phyloP scores from a whole-genome alignment of 2,329 filamentous ascomycete genomes.

The Herpomyces periplanetae region DNA sequence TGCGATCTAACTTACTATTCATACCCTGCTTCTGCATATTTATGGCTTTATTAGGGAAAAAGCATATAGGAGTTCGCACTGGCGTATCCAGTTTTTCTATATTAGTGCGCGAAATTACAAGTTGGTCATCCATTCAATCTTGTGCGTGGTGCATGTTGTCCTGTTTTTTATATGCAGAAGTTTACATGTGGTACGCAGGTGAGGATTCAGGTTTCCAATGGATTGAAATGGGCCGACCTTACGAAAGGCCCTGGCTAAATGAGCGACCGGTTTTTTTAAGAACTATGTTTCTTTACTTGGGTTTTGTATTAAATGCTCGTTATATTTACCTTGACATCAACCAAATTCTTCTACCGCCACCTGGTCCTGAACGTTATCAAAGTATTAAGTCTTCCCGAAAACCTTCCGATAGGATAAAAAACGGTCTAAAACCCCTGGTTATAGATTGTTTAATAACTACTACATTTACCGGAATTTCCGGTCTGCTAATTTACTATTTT shows the following conservation, averaged over 20 bases:
- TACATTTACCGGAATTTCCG: too few species aligned
- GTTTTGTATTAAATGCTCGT: conserved; percentile 21
- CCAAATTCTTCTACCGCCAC: conserved; percentile 19
- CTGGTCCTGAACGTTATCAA: too few species aligned
- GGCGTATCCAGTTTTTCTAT: conserved; percentile 25
- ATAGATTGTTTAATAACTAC: too few species aligned
- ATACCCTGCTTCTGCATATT: conserved; percentile 10
- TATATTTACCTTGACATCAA: conserved; percentile 41
- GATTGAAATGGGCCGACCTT: conserved; percentile 18
- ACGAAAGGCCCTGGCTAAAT: conserved; percentile 36
- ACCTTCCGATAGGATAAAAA: too few species aligned
- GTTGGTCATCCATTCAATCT: conserved; percentile 22
- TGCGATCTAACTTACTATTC: not conserved
- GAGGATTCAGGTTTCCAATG: conserved; percentile 21
- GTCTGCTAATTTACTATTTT: too few species aligned
- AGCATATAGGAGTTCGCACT: conserved; percentile 13
- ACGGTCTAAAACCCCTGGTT: too few species aligned
- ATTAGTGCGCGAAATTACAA: conserved; percentile 16
- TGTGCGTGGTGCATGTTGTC: conserved; percentile 36
- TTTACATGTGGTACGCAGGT: conserved; percentile 33
- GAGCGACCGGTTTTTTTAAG: conserved; percentile 51
- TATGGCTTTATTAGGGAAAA: conserved; percentile 7
- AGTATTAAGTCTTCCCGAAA: too few species aligned
- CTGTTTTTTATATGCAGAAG: conserved; percentile 34
- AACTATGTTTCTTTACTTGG: conserved; percentile 24